Base-by-base conservation (phyloP, 2,329 filamentous ascomycete genomes). In the Hypoxylon sp. region DNA sequence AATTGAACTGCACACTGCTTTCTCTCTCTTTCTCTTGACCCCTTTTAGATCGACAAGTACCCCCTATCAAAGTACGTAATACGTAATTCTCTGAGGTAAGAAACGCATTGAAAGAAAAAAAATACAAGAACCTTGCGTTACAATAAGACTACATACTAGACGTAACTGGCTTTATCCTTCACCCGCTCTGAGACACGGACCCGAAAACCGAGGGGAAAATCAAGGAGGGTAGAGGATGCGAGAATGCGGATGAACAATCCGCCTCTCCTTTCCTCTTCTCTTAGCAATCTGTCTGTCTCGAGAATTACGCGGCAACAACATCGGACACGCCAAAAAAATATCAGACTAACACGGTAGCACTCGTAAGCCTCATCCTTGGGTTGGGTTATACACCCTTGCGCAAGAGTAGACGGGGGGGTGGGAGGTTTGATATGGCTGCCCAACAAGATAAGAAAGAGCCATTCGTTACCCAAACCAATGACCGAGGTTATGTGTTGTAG, bases 1-100 rank as follows among this genome's bases (percentile, higher is more conserved):
- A 58, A 65, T 64, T 59, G 52, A 66, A 54, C 53, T 57, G 30
- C 56, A 54, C 63, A 54, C 63, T 63, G 48, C 56, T 47, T 28
- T 26, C 10, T 24, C 20, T 24, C 19, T 13, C 34, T 20, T n/a
- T 24, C 2, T 37, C 13, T 19, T 17, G 15, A n/a, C 54, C 28
- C 32, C n/a, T 22, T 15, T 30, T 5, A 4, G 17, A 11, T 20
- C 11, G 24, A 26, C 24, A 26, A 26, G 24, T 26, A 26, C 24
- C 13, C 17, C 13, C 34, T 26, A 26, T 7, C 24, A 4, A 26
- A 7, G 24, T 7, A 26, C 24, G 24, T 26, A 26, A 26, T 26
- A 26, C 24, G 24, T 26, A 26, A 26, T 32, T 39, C 15, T 17
- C 37, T 11, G n/a, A 4, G 17, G 37, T 5, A 19, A 11, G 41